These are phyloP conservation scores for barley (Hordeum vulgare) DNA, from an alignment of 176 grass and related monocot species.

Conservation along the genomic window DNA sequence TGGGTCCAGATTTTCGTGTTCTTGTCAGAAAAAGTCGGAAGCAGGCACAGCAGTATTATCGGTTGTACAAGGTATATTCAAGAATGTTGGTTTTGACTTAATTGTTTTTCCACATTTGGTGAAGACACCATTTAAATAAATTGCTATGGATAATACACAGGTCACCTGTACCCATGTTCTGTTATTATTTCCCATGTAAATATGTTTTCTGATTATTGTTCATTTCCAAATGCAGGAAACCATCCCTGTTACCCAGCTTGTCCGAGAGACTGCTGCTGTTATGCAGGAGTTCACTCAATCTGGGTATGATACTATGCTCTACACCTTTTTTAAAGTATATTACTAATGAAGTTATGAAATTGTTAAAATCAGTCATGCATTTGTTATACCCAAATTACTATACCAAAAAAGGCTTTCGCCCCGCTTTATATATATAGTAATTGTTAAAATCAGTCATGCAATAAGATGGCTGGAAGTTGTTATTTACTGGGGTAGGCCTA, in stretches of 20 bases:
- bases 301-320: conserved; percentile 45
- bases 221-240: conserved; percentile 48
- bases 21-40: conserved; percentile 84
- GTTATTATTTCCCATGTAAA: neutral
- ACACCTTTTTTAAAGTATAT: neutral
- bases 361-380: neutral
- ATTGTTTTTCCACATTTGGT: neutral
- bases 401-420: too few relatives aligned
- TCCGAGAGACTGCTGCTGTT: conserved; percentile 93
- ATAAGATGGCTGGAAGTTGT: too few relatives aligned
- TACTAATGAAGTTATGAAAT: neutral
- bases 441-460: too few relatives aligned
- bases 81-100: neutral
- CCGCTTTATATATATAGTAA: too few relatives aligned
- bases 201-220: conserved; percentile 13
- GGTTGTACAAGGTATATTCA: conserved; percentile 67
- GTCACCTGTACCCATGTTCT: neutral
- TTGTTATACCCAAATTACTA: neutral
- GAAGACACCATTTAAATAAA: neutral
- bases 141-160: neutral
- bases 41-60: conserved; percentile 81
- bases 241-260: conserved; percentile 95
- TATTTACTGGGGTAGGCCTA: too few relatives aligned
- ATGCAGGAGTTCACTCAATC: conserved; percentile 99
- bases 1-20: conserved; percentile 90